A percentile compares a stretch with the other conserved stretches of the same genome.
These are phyloP conservation scores for Suillus sp. DNA, from an alignment of 768 basidiomycete species.

Conservation along the genomic window DNA sequence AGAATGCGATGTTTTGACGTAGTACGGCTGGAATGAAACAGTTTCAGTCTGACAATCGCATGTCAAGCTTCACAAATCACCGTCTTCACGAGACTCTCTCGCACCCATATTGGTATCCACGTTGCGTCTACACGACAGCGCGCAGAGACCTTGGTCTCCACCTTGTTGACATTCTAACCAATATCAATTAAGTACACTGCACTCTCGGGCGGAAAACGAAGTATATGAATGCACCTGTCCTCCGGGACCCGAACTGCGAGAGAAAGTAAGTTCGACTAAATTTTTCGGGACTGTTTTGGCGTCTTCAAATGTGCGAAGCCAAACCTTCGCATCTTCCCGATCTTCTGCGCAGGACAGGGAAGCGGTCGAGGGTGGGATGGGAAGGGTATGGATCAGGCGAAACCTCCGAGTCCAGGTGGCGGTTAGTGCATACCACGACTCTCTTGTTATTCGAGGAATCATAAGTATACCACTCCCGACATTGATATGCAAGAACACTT, in stretches of 20 bases:
- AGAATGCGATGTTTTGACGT: conserved; percentile 66
- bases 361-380: conserved; percentile 45
- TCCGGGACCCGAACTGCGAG: conserved; percentile 82
- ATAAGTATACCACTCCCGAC: not conserved
- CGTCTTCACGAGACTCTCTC: conserved; percentile 44
- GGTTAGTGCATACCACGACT: not conserved
- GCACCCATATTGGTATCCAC: conserved; percentile 77
- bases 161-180: conserved; percentile 72
- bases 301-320: conserved; percentile 54
- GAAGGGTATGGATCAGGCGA: conserved; percentile 32
- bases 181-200: not conserved
- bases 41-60: conserved; percentile 7
- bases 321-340: conserved; percentile 49
- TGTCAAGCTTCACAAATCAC: conserved; percentile 34
- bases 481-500: not conserved
- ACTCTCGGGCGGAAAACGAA: conserved; percentile 1
- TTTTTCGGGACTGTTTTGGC: conserved; percentile 46
- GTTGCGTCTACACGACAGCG: conserved; percentile 56
- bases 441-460: not conserved
- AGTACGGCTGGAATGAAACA: conserved; percentile 50
- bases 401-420: not conserved
- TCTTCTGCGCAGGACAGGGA: conserved; percentile 43
- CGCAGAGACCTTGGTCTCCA: conserved; percentile 79
- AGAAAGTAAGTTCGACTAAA: conserved; percentile 64
- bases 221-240: conserved; percentile 59